Percentiles rank a stretch among this genome's conserved stretches.
Evolutionary conservation across 225 moss, liverwort and hornwort genomes (phyloP).

Genomic region (Marchantia polymorpha): DNA sequence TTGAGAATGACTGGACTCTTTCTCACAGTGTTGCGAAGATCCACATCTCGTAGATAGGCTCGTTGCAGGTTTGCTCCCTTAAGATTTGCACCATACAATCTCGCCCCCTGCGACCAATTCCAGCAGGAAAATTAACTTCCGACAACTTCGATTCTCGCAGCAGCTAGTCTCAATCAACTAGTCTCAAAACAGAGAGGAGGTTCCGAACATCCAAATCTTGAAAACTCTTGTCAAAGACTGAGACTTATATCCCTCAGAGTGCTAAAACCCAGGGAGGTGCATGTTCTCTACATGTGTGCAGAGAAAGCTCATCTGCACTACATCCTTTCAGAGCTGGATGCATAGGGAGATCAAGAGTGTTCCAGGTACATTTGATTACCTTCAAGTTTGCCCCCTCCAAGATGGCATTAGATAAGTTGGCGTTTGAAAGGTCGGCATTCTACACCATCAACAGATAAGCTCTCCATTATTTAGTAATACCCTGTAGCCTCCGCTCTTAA

Average conservation of each 20-base stretch:
- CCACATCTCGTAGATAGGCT: slow-evolving; percentile 78
- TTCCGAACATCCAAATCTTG: too few species aligned
- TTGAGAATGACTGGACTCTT: not conserved
- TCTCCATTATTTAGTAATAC: too few species aligned
- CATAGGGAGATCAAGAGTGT: not conserved
- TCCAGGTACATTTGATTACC: slow-evolving; percentile 19
- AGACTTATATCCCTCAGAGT: too few species aligned
- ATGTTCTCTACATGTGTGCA: not conserved
- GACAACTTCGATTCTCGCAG: not conserved
- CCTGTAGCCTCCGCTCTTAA: too few species aligned
- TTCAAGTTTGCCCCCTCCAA: slow-evolving; percentile 89
- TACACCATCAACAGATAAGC: slow-evolving; percentile 19
- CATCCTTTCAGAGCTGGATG: not conserved
- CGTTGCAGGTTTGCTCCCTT: slow-evolving; percentile 86
- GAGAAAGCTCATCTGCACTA: not conserved
- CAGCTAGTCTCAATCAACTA: not conserved
- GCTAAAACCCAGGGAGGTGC: not conserved
- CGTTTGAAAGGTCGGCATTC: slow-evolving; percentile 85
- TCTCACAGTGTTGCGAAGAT: slow-evolving; percentile 70
- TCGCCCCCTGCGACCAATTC: slow-evolving; percentile 51
- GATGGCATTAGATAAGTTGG: slow-evolving; percentile 75
- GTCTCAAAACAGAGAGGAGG: too few species aligned
- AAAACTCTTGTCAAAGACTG: too few species aligned
- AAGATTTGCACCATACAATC: slow-evolving; percentile 84
- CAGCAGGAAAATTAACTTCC: not conserved